Evolutionary conservation across 2,329 filamentous ascomycete genomes (phyloP).

Genomic region (Falciphora oryzae): DNA sequence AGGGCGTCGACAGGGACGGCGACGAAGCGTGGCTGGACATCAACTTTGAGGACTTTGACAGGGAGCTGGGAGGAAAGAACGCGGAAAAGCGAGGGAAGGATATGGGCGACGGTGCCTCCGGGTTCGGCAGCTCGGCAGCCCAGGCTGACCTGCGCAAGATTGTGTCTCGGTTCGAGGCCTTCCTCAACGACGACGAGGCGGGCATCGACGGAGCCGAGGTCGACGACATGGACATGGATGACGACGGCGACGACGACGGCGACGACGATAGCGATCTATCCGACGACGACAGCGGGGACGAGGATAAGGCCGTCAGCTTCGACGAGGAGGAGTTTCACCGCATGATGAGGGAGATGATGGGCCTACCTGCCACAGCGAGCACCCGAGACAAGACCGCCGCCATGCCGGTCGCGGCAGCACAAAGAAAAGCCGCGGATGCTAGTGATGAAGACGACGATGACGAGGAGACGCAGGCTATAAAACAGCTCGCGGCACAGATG

Average conservation of each 20-base stretch:
- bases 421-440: constrained; percentile 6
- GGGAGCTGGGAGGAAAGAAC: constrained; percentile 21
- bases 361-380: constrained; percentile 35
- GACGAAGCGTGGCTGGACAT: constrained; percentile 91
- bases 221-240: constrained; percentile 64
- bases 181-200: constrained; percentile 79
- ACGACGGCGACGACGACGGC: constrained; percentile 44
- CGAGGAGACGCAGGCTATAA: constrained; percentile 56
- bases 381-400: constrained; percentile 9
- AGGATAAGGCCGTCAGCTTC: constrained; percentile 72
- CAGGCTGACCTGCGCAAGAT: constrained; percentile 82
- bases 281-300: constrained; percentile 53
- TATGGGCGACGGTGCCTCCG: constrained; percentile 20
- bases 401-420: constrained; percentile 9
- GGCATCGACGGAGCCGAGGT: constrained; percentile 73
- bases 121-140: constrained; percentile 60
- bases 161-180: constrained; percentile 87
- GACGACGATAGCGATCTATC: constrained; percentile 35
- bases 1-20: constrained; percentile 57
- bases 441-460: constrained; percentile 33
- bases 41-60: constrained; percentile 65
- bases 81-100: constrained; percentile 14
- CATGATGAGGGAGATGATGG: constrained; percentile 94
- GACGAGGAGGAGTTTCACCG: constrained; percentile 77
- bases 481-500: constrained; percentile 61